Evolutionary conservation across 352 stramenopile genomes (phyloP), one percentile per base, ranked within the genome.

Genomic region (Globisporangium camurandrum): DNA sequence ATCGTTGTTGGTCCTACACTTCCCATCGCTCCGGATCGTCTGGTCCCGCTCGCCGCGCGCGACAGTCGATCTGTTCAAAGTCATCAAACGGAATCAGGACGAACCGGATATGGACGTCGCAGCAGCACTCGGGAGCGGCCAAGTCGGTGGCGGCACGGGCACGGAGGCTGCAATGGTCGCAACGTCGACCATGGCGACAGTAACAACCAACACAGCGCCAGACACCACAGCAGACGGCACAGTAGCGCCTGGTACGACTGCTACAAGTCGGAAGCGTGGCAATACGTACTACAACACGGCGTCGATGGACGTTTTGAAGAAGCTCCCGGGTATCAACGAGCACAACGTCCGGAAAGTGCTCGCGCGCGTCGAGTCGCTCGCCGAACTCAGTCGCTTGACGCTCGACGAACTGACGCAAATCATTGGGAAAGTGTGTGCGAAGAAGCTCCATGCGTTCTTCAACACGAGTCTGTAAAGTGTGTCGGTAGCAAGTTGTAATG

Each of bases 281-380:
- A 80, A 74, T 54, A 77, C 49, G 58, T 86, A 56, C 64, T 96
- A 83, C 53, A 98, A 98, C 61, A 86, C 92, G 26, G 88, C 74
- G 46, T 90, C 94, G 12, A 75, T 97, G 54, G 88, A 98, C 45
- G 87, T 99, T 55, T 69, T 99, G 17, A 84, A 97, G 43, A 85
- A 95, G 48, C 71, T 99, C 40, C 96, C 96, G 3, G 96, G 96
- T n/a, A 88, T 99, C 53, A 98, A 84, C 49, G 75, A 93, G 36
- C 71, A 96, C 57, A 98, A 98, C 69, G 93, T 82, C 53, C 67
- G 85, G 26, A 81, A 82, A 31, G 66, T 98, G 19, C 49, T 93
- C 12, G 54, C 59, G 16, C 74, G 69, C 14, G 79, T 93, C 45
- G 62, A 71, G 37, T 90, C 69, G 48, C 63, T 97, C 8, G 79